Base-by-base conservation (phyloP, 441 rosid genomes). In the Kokia cookei region DNA sequence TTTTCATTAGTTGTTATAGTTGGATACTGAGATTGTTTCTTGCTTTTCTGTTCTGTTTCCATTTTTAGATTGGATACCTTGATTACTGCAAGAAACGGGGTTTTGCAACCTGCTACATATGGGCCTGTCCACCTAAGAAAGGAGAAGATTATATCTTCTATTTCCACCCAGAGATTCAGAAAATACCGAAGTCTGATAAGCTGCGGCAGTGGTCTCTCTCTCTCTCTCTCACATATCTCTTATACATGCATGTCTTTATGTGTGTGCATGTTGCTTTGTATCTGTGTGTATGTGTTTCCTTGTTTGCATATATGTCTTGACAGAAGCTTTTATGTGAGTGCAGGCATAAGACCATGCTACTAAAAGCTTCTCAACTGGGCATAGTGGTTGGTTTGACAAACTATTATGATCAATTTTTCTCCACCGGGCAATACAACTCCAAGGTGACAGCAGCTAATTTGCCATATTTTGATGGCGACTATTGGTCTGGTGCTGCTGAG, bases 401-500 rank as follows among this genome's bases (percentile, higher is more conserved):
- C 79, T 76, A 91, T 75, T 84, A 91, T 53, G 85, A 93, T 51
- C 87, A 86, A 65, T 89, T 88, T 85, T 91, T 93, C 37, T 70
- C 86, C 65, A 73, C 78, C 42, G 85, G 85, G 4, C 85, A 79
- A 72, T 73, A 74, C 75, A 81, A 82, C 74, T 81, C 85, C 70
- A 87, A 85, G 78, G 83, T 84, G 69, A 85, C 91, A 35, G 93
- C 93, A 69, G 85, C 96, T 7, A 86, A 86, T 65, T 80, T 93
- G 78, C 98, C 98, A 40, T 91, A 89, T 82, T 88, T 91, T 80
- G 98, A 91, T 81, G 96, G 96, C 57, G 91, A 86, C 78, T 89
- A 84, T 80, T 93, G 98, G 96, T 86, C 89, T 68, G 68, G 67
- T 76, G 84, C 82, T 64, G 91, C 96, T 8, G 90, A 91, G 85